These are phyloP conservation scores for Sicyos edulis DNA, from an alignment of 306 rosid species.

Conservation along the genomic window DNA sequence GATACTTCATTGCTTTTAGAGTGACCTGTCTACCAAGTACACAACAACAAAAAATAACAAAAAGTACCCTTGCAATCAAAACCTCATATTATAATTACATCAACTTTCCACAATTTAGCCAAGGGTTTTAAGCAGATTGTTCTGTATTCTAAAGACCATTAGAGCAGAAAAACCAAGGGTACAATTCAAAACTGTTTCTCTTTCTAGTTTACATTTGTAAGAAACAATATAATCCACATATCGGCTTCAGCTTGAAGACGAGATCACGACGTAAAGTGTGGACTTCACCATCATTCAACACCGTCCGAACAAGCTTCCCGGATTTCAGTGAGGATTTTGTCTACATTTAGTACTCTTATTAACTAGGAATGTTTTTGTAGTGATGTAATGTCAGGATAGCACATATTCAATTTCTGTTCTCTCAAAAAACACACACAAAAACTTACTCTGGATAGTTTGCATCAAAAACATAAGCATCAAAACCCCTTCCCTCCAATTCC, in stretches of 20 bases:
- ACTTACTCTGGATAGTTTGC: conserved; percentile 70
- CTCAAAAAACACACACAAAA: background rate
- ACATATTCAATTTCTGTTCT: background rate
- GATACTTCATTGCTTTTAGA: conserved; percentile 43
- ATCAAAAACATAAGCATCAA: conserved; percentile 54
- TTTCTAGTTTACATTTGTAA: background rate
- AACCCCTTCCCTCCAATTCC: conserved; percentile 59
- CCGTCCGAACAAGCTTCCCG: background rate
- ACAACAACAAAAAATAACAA: background rate
- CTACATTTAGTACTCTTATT: background rate
- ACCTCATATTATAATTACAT: background rate
- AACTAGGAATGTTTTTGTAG: background rate
- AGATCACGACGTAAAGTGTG: background rate
- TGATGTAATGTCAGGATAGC: background rate
- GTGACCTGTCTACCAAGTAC: conserved; percentile 37
- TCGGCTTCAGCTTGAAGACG: background rate
- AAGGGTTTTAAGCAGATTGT: background rate
- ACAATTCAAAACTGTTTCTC: background rate
- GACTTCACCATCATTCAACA: background rate
- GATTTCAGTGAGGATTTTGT: background rate
- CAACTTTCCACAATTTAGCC: background rate
- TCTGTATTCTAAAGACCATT: background rate
- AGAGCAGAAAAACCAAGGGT: background rate
- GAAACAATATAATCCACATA: background rate
- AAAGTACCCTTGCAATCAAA: too few species aligned